phyloP scores from a whole-genome alignment of 192 early-diverging fungal species.

The Polychytrium aggregatum region DNA sequence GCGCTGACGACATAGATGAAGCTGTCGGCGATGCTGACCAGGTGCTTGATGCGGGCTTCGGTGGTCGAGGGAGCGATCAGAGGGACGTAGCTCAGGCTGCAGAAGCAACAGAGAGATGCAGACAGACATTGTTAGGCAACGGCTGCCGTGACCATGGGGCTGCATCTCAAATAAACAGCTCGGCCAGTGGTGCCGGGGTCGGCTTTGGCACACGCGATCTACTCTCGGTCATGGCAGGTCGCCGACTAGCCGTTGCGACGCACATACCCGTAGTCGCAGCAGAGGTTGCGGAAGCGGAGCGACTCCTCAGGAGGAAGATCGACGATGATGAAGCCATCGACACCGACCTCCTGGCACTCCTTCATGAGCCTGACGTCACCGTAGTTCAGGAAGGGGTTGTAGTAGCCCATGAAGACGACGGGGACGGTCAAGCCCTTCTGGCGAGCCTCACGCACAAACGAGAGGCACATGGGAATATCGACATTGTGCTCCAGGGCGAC shows the following conservation, averaged over 20 bases:
- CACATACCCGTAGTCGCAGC: conserved; percentile 51
- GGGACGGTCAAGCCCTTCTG: conserved; percentile 73
- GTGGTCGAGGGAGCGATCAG: conserved; percentile 91
- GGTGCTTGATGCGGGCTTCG: conserved; percentile 63
- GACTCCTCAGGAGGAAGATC: conserved; percentile 97
- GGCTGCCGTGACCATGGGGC: neutral
- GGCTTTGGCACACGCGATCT: too few species aligned
- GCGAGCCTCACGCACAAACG: conserved; percentile 70
- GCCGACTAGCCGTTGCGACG: too few species aligned
- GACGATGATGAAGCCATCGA: conserved; percentile 94
- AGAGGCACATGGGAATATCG: conserved; percentile 71
- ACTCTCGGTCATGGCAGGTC: too few species aligned
- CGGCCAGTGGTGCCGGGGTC: too few species aligned
- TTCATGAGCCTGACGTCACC: conserved; percentile 79
- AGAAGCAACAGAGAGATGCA: too few species aligned
- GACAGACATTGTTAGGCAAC: neutral
- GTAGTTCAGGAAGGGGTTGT: conserved; percentile 92
- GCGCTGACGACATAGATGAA: conserved; percentile 95
- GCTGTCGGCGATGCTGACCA: conserved; percentile 73
- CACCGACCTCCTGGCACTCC: conserved; percentile 72
- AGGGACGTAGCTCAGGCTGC: conserved; percentile 72
- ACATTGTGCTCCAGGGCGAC: conserved; percentile 66
- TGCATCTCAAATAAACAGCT: too few species aligned
- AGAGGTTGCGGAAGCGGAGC: conserved; percentile 67
- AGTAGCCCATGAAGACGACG: conserved; percentile 98